Evolutionary conservation across 2,329 filamentous ascomycete genomes (phyloP), one percentile per base, ranked within the genome.

Genomic region (Xylaria digitata): DNA sequence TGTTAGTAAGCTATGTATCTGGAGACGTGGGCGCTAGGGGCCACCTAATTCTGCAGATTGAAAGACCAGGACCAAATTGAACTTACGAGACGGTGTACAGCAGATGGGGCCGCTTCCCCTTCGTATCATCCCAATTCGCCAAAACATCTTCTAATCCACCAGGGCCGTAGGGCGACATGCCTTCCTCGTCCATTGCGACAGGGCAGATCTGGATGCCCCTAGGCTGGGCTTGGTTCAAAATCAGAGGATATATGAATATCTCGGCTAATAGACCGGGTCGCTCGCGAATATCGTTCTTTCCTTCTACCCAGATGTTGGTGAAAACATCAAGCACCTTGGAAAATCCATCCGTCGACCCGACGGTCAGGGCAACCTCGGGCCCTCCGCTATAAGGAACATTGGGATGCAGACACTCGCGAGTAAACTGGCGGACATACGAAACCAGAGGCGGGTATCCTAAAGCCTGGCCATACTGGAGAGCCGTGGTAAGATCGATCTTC

Each of bases 31-130:
- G n/a, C 15, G 2, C 42, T 6, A 23, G 52, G 15, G 5, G 50
- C 32, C 8, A 15, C 15, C 34, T 13, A 11, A 34, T 6, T 46
- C 17, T 13, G 9, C 26, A 17, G 13, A 40, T 3, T 11, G 9
- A 15, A 13, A 42, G 43, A 19, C 42, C 15, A 26, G 32, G 9
- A 32, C 15, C 19, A 57, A 32, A 43, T 8, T 4, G 11, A 43
- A 88, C 90, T 86, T 79, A 93, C 89, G 92, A 94, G 70, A 97
- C 92, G 1, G 93, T 96, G 78, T 97, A 97, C 83, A 97, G 85
- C 71, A 97, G 77, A 78, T 95, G 92, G 46, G 94, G 94, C 65
- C 91, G 85, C 75, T 88, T 90, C 0, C 94, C 94, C 73, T 85
- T 89, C 46, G 83, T 83, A 53, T 84, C 83, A 77, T 97, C 92